phyloP scores from a whole-genome alignment of 176 grass and related monocot species.

The Luzula sylvatica region DNA sequence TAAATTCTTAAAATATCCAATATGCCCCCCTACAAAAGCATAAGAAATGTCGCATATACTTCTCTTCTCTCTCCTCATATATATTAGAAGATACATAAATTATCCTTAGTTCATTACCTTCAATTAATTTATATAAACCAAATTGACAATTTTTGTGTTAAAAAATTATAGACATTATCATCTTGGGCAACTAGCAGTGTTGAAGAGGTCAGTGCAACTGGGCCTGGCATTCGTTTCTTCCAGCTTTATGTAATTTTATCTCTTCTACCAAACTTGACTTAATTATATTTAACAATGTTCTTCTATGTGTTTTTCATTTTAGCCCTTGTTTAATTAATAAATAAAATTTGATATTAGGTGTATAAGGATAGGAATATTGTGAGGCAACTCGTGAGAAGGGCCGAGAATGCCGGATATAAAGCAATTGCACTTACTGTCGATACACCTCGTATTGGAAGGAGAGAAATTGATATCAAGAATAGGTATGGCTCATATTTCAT shows the following conservation, averaged over 20 bases:
- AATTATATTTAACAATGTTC: not conserved
- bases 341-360: conserved; percentile 32
- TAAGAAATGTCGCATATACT: no score
- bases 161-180: conserved; percentile 56
- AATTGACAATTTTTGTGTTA: no score
- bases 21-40: no score
- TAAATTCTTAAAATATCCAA: no score
- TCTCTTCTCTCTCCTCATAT: no score
- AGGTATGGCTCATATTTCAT: conserved; percentile 26
- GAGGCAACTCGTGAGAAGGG: conserved; percentile 57
- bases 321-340: not conserved
- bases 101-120: no score
- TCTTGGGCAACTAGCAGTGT: conserved; percentile 84
- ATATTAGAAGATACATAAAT: no score
- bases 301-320: not conserved
- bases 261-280: not conserved
- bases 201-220: conserved; percentile 80
- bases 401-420: conserved; percentile 88
- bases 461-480: conserved; percentile 95
- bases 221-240: conserved; percentile 88
- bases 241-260: conserved; percentile 67
- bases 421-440: conserved; percentile 88
- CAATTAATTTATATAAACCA: no score
- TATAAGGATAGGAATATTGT: conserved; percentile 89
- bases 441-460: conserved; percentile 69